phyloP scores from a whole-genome alignment of 2,329 filamentous ascomycete species.

The Verticillium longisporum region DNA sequence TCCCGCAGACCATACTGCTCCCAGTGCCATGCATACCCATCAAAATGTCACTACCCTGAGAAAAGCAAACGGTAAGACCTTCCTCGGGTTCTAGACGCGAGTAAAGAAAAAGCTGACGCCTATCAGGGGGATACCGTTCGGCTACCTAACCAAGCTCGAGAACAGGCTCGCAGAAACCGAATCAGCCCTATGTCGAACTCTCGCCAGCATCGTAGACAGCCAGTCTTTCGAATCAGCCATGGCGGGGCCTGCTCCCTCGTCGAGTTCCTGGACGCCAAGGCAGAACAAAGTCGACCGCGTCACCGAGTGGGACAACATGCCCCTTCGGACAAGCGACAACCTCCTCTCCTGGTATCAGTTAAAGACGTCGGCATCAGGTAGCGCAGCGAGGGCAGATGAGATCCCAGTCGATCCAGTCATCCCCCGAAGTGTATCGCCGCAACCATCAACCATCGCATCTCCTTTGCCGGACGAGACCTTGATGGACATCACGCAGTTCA shows the following conservation, averaged over 20 bases:
- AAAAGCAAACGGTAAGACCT: conserved; percentile 22
- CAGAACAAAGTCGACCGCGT: conserved; percentile 19
- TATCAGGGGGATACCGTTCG: conserved; percentile 25
- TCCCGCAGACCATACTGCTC: conserved; percentile 18
- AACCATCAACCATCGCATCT: background rate
- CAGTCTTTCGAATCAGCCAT: background rate
- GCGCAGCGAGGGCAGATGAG: background rate
- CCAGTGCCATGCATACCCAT: conserved; percentile 20
- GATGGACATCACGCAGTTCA: background rate
- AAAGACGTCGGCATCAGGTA: background rate
- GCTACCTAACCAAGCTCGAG: conserved; percentile 31
- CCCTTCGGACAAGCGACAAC: conserved; percentile 11
- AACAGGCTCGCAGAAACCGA: conserved; percentile 25
- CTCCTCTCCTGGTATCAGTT: conserved; percentile 15
- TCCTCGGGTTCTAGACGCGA: no score
- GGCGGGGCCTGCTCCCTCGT: background rate
- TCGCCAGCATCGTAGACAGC: conserved; percentile 6
- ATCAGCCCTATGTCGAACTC: conserved; percentile 17
- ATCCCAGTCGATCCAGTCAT: background rate
- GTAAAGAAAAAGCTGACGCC: background rate
- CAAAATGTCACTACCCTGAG: conserved; percentile 23
- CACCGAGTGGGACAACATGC: conserved; percentile 20
- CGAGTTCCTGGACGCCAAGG: conserved; percentile 5
- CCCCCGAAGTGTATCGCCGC: background rate
- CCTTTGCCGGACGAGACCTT: background rate